These are phyloP conservation scores for Aspergillus niger DNA, from an alignment of 2,329 filamentous ascomycete species.

Conservation along the genomic window DNA sequence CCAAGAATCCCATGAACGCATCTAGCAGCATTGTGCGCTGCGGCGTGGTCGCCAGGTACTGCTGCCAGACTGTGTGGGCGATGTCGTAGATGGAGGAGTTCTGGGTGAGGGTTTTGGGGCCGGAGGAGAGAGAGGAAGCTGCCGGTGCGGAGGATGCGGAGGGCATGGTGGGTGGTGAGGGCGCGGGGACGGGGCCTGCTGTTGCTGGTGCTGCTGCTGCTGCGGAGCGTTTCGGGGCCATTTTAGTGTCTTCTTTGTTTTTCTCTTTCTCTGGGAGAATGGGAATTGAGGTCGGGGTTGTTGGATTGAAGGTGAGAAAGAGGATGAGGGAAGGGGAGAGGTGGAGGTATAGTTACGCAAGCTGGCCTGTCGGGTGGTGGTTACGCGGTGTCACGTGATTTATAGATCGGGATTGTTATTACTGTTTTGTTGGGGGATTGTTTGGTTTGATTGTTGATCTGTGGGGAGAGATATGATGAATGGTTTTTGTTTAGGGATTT, in stretches of 20 bases:
- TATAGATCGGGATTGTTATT: background rate
- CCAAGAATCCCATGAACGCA: conserved; percentile 83
- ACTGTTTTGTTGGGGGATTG: background rate
- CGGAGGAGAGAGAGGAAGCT: conserved; percentile 35
- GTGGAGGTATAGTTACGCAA: conserved; percentile 3
- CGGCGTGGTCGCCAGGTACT: conserved; percentile 79
- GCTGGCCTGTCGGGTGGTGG: conserved; percentile 7
- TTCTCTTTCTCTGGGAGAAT: too few relatives aligned
- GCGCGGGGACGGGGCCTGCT: conserved; percentile 26
- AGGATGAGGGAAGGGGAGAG: too few relatives aligned
- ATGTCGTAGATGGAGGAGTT: conserved; percentile 58
- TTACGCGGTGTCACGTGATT: background rate
- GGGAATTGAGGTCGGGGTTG: background rate
- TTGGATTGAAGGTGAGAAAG: background rate
- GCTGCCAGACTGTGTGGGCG: conserved; percentile 68
- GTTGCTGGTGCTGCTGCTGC: conserved; percentile 20
- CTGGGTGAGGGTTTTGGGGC: conserved; percentile 39
- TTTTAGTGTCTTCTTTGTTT: background rate
- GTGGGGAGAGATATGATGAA: too few relatives aligned
- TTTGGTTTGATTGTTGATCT: too few relatives aligned
- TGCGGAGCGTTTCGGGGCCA: conserved; percentile 30
- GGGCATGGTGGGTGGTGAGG: conserved; percentile 33
- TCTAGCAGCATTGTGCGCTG: conserved; percentile 93
- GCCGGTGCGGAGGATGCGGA: conserved; percentile 24
- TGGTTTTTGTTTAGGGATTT: too few relatives aligned